Percentiles rank a stretch among this genome's conserved stretches.
Evolutionary conservation across 768 basidiomycete genomes (phyloP).

Genomic region (Lentinula guzmanii): DNA sequence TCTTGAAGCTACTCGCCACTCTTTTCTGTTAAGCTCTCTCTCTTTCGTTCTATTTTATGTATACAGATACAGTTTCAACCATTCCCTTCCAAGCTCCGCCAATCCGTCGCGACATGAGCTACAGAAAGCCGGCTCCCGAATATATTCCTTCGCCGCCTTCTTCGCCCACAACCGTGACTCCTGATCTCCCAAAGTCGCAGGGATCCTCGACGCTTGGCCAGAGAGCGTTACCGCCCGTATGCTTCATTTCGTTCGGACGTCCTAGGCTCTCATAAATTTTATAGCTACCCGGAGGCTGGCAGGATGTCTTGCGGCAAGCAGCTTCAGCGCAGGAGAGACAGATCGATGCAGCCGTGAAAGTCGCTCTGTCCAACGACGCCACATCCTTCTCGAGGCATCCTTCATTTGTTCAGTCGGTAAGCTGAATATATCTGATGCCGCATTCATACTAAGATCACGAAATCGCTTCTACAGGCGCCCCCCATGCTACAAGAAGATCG

Average conservation of each 20-base stretch:
- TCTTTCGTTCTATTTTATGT: background rate
- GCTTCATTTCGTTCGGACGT: background rate
- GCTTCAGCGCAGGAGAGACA: slow-evolving; percentile 18
- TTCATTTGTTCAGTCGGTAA: background rate
- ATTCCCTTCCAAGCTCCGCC: background rate
- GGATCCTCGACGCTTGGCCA: slow-evolving; percentile 12
- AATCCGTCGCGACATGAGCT: slow-evolving; percentile 42
- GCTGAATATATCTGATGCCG: background rate
- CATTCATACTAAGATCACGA: background rate
- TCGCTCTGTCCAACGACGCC: background rate
- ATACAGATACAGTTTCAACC: background rate
- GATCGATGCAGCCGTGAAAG: background rate
- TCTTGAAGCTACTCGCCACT: background rate
- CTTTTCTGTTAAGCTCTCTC: background rate
- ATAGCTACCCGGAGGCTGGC: slow-evolving; percentile 24
- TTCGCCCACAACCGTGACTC: slow-evolving; percentile 28
- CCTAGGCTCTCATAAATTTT: slow-evolving; percentile 19
- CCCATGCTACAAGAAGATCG: background rate
- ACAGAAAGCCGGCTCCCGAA: slow-evolving; percentile 65
- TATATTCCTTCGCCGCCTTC: slow-evolving; percentile 63
- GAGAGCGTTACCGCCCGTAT: slow-evolving; percentile 11
- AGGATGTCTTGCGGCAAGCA: slow-evolving; percentile 10
- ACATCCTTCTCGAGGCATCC: background rate
- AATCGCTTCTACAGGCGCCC: background rate
- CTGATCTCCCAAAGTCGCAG: slow-evolving; percentile 17